Conservation (phyloP, 2,329 filamentous ascomycete species). For the Colletotrichum echinochloae region DNA sequence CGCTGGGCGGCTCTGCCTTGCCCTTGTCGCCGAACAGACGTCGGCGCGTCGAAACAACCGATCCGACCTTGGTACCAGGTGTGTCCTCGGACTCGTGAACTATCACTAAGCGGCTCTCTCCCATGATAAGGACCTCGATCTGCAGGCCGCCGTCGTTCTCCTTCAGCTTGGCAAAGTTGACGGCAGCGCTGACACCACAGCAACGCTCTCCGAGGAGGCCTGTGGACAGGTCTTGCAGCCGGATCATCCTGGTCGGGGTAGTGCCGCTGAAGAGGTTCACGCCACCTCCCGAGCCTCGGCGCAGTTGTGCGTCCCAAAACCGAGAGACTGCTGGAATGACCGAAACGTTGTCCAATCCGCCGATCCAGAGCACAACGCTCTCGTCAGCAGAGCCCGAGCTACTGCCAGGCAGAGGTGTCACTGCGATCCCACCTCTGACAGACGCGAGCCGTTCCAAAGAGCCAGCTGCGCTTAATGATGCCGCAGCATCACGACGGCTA, state of each 20-base stretch:
- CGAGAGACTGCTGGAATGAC: constrained; percentile 66
- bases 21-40: constrained; percentile 46
- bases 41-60: constrained; percentile 49
- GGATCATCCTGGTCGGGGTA: constrained; percentile 67
- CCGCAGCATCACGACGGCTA: constrained; percentile 65
- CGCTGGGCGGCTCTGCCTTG: constrained; percentile 58
- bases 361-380: constrained; percentile 68
- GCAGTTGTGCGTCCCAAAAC: constrained; percentile 71
- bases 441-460: constrained; percentile 64
- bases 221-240: constrained; percentile 63
- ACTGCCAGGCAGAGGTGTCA: constrained; percentile 58
- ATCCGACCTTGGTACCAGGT: constrained; percentile 56
- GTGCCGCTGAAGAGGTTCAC: constrained; percentile 68
- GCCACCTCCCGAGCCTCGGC: constrained; percentile 61
- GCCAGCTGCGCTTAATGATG: constrained; percentile 55
- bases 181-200: constrained; percentile 62
- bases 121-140: constrained; percentile 66
- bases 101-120: constrained; percentile 67
- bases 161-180: constrained; percentile 48
- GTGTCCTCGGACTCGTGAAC: constrained; percentile 66
- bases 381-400: constrained; percentile 62
- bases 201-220: constrained; percentile 70
- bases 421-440: constrained; percentile 65
- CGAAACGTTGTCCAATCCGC: constrained; percentile 67
- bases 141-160: constrained; percentile 57